Base-by-base conservation (phyloP, 2,329 filamentous ascomycete species). In the Clarireedia monteithiana region DNA sequence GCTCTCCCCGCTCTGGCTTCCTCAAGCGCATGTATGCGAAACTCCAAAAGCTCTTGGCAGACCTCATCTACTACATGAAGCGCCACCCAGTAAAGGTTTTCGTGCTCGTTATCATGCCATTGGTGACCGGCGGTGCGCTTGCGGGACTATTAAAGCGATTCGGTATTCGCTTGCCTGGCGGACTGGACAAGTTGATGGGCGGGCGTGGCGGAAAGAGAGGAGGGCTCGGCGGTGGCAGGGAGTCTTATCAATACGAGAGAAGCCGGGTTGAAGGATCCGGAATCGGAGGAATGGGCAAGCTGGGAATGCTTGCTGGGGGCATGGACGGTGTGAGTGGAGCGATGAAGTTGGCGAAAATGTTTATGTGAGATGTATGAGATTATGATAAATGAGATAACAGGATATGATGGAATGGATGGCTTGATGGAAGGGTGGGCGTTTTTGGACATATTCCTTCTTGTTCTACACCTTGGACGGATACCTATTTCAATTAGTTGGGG, bases 1-100 rank as follows among this genome's bases (percentile, higher is more conserved):
- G 89, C 67, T 88, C 88, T 17, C 89, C 92, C 2, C 87, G 92
- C 63, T 79, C 83, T 58, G 86, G 85, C 67, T 96, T 95, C 74
- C 73, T 96, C 60, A 75, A 83, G 55, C 84, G 85, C 63, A 77
- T 90, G 48, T 79, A 89, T 70, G 81, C 82, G 71, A 86, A 89
- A 66, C 81, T 96, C 59, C 86, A 86, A 68, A 84, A 86, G 45
- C 81, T 96, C 60, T 74, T 96, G 56, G 86, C 87, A 66, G 85
- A 95, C 69, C 83, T 96, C 7, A 77, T 86, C 69, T 82, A 85
- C 69, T 95, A 92, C 73, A 87, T 89, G 66, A 86, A 89, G 69
- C 80, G 83, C 39, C 86, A 96, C 73, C 92, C 91, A 0, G 74
- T 90, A 68, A 95, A 95, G 74, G 88, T 95, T 48, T 88, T 96